A percentile compares a stretch with the other conserved stretches of the same genome.
Evolutionary conservation across 2,329 filamentous ascomycete genomes (phyloP).

Genomic region (Sphaerulina vaccinii): DNA sequence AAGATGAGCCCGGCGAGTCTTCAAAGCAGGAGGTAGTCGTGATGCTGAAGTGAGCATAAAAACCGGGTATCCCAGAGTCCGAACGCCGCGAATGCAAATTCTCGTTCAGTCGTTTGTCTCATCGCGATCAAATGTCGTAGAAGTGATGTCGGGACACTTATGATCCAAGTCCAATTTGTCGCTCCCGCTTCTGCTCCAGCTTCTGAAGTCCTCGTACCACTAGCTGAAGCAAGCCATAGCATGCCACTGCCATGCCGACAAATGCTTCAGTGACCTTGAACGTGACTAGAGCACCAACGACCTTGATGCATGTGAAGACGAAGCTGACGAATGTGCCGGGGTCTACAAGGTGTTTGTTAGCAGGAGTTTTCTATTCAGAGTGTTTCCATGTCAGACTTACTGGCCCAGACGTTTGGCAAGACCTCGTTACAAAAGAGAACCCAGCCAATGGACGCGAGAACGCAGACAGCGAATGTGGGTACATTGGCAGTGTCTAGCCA

Average conservation of each 20-base stretch:
- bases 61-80: background rate
- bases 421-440: slow-evolving; percentile 1
- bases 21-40: too few relatives aligned
- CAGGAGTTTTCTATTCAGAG: too few relatives aligned
- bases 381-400: too few relatives aligned
- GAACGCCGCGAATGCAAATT: background rate
- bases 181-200: background rate
- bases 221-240: background rate
- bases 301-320: background rate
- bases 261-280: slow-evolving; percentile 1
- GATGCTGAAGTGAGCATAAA: too few relatives aligned
- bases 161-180: background rate
- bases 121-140: background rate
- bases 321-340: background rate
- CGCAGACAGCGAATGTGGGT: slow-evolving; percentile 1
- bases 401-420: slow-evolving; percentile 1
- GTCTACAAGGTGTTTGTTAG: too few relatives aligned
- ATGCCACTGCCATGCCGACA: slow-evolving; percentile 1
- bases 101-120: too few relatives aligned
- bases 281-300: background rate
- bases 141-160: background rate
- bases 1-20: too few relatives aligned
- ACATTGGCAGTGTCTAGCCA: slow-evolving; percentile 3
- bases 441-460: background rate
- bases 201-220: slow-evolving; percentile 5